Evolutionary conservation across 2,329 filamentous ascomycete species (phyloP), one percentile per base, ranked within the genome.

Genomic region (Teratosphaeria zuluensis): DNA sequence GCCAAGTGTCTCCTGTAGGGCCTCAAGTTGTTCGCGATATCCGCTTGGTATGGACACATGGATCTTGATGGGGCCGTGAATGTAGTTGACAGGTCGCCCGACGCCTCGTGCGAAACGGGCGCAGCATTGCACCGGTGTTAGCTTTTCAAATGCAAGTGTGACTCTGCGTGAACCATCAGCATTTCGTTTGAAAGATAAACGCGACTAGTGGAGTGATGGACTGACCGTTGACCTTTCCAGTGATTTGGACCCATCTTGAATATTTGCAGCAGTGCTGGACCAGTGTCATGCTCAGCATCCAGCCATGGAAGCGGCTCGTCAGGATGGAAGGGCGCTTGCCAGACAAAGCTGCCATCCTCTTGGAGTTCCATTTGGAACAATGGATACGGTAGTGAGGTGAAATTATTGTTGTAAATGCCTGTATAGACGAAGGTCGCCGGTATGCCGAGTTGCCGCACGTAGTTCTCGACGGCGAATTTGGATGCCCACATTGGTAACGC

Each of bases 391-490:
- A 96, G 80, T 53, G 89, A 94, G 32, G 92, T 97, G 75, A 97
- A 99, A 73, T 99, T 97, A 76, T 97, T 97, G 80, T 97, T 96
- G 80, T 97, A 99, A 68, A 96, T 96, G 60, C 92, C 94, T 9
- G 92, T 90, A 74, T 96, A 96, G 64, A 96, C 87, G 73, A 96
- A 97, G 0, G 92, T 97, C 0, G 92, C 86, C 0, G 90, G 90
- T 11, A 96, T 80, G 9, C 86, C 86, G 48, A 96, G 83, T 70
- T 90, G 84, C 59, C 89, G 85, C 56, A 96, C 83, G 73, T 97
- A 95, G 57, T 94, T 88, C 75, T 97, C 94, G 51, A 97, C 88
- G 55, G 89, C 86, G 74, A 95, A 91, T 75, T 99, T 99, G 61
- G 87, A 86, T 4, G 89, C 86, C 92, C 94, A 99, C 56, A 96